These are phyloP conservation scores for Boehmeria nivea DNA, from an alignment of 306 rosid genomes.

Conservation along the genomic window DNA sequence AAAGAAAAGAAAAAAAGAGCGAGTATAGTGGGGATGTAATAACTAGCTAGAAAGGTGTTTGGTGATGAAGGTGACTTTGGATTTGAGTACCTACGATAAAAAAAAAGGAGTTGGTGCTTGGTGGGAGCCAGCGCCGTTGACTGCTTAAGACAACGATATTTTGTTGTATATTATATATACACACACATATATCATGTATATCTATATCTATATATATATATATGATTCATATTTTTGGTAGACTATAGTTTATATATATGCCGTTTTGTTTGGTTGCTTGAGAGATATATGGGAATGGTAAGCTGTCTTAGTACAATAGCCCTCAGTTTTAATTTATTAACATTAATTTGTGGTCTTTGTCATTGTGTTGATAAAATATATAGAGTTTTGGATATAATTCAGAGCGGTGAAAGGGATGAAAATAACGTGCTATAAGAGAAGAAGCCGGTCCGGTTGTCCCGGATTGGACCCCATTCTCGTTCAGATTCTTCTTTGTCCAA, in stretches of 20 bases:
- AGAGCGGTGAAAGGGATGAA: slow-evolving; percentile 36
- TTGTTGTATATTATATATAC: slow-evolving; percentile 17
- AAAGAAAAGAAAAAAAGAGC: background rate
- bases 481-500: slow-evolving; percentile 40
- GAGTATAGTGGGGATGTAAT: slow-evolving; percentile 8
- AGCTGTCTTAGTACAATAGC: slow-evolving; percentile 3
- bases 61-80: slow-evolving; percentile 37
- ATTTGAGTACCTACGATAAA: slow-evolving; percentile 30
- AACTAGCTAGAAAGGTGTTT: slow-evolving; percentile 10
- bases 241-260: too few relatives aligned
- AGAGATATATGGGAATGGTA: slow-evolving; percentile 7
- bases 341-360: slow-evolving; percentile 24
- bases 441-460: slow-evolving; percentile 39
- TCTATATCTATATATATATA: background rate
- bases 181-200: background rate
- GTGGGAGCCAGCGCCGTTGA: slow-evolving; percentile 42
- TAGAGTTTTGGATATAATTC: background rate
- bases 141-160: slow-evolving; percentile 37
- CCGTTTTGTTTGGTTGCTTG: background rate
- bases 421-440: slow-evolving; percentile 37
- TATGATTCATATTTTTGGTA: too few relatives aligned
- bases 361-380: slow-evolving; percentile 11
- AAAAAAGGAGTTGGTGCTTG: slow-evolving; percentile 40
- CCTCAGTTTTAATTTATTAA: too few relatives aligned
- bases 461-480: slow-evolving; percentile 23